Evolutionary conservation across 768 basidiomycete genomes (phyloP).

Genomic region (Pulveroboletus sp.): DNA sequence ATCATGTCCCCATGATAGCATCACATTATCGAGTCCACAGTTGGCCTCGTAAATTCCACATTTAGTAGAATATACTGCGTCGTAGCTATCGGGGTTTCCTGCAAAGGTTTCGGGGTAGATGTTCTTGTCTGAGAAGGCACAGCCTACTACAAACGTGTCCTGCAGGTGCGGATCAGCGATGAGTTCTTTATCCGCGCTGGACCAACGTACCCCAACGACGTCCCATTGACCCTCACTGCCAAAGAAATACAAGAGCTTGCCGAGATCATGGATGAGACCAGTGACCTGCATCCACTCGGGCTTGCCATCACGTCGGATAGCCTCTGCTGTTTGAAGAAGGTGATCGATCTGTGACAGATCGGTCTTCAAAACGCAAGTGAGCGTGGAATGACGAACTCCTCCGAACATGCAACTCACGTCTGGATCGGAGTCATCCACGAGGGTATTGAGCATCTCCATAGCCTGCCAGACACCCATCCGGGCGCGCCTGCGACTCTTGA

Average conservation of each 20-base stretch:
- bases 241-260: slow-evolving; percentile 81
- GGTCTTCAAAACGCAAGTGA: slow-evolving; percentile 42
- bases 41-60: slow-evolving; percentile 72
- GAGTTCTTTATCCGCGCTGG: not conserved
- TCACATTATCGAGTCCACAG: slow-evolving; percentile 82
- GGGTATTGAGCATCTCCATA: slow-evolving; percentile 80
- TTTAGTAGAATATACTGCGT: slow-evolving; percentile 64
- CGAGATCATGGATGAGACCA: slow-evolving; percentile 84
- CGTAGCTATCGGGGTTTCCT: slow-evolving; percentile 64
- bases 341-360: slow-evolving; percentile 84
- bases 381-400: not conserved
- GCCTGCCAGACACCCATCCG: slow-evolving; percentile 87
- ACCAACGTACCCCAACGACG: slow-evolving; percentile 70
- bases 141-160: slow-evolving; percentile 81
- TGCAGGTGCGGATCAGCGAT: slow-evolving; percentile 17
- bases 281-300: slow-evolving; percentile 93
- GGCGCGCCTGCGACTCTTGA: slow-evolving; percentile 59
- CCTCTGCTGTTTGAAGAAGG: slow-evolving; percentile 87
- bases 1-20: slow-evolving; percentile 90
- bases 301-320: slow-evolving; percentile 78
- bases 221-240: slow-evolving; percentile 92
- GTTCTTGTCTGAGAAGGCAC: slow-evolving; percentile 78
- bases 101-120: slow-evolving; percentile 76
- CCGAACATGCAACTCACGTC: slow-evolving; percentile 43
- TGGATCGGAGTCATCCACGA: slow-evolving; percentile 89